These are phyloP conservation scores for Russula vinacea DNA, from an alignment of 768 basidiomycete genomes.

Conservation along the genomic window DNA sequence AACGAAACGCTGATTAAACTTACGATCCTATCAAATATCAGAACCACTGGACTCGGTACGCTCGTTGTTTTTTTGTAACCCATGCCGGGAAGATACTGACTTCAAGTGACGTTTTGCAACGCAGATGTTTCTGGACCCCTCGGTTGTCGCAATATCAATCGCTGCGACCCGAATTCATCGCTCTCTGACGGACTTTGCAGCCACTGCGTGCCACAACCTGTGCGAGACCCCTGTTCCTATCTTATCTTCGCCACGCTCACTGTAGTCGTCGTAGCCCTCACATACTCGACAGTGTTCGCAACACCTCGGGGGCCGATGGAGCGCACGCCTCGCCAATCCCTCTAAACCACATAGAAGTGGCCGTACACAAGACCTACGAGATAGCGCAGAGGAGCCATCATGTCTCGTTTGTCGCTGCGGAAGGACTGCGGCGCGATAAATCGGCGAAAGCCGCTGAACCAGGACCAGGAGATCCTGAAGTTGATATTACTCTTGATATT, in stretches of 20 bases:
- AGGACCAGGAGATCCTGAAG: background rate
- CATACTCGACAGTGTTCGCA: background rate
- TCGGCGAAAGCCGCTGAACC: background rate
- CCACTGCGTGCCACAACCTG: background rate
- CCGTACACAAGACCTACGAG: background rate
- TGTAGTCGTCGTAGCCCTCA: no score
- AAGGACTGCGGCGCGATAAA: background rate
- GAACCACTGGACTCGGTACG: background rate
- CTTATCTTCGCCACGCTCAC: background rate
- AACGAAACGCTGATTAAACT: background rate
- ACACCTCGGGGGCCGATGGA: background rate
- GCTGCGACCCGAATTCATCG: constrained; percentile 3
- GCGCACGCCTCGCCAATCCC: background rate
- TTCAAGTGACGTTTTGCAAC: background rate
- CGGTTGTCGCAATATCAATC: background rate
- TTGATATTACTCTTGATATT: no score
- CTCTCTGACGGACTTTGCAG: background rate
- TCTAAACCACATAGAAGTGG: background rate
- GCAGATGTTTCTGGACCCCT: background rate
- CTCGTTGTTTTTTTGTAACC: background rate
- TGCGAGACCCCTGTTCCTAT: background rate
- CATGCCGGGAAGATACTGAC: background rate
- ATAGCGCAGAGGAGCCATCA: background rate
- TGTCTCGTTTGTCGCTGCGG: background rate
- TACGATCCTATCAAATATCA: background rate